Conservation (phyloP, 2,329 filamentous ascomycete species). For the Botrytis fragariae region DNA sequence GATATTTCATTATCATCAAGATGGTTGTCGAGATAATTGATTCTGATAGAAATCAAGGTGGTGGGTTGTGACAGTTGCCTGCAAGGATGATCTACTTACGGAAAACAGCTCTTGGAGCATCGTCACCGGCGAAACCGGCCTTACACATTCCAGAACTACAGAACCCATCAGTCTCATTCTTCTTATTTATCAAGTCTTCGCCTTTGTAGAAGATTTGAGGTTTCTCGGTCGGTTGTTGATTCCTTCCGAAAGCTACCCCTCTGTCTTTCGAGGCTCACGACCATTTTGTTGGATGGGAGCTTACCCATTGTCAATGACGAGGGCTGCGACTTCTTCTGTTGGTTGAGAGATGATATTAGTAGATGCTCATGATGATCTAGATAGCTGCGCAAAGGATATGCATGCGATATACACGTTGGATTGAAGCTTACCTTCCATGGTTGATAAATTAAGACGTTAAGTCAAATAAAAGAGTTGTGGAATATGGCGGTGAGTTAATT, state of each 20-base stretch:
- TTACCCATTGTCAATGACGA: constrained; percentile 99
- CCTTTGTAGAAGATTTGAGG: constrained; percentile 19
- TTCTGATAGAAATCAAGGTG: constrained; percentile 3
- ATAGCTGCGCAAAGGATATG: constrained; percentile 24
- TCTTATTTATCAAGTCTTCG: constrained; percentile 19
- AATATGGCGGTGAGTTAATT: constrained; percentile 18
- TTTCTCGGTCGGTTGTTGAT: constrained; percentile 15
- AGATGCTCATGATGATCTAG: constrained; percentile 23
- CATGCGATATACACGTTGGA: not conserved
- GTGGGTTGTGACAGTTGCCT: constrained; percentile 18
- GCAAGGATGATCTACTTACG: constrained; percentile 68
- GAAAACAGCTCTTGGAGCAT: constrained; percentile 99
- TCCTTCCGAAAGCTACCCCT: constrained; percentile 28
- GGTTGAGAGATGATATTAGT: constrained; percentile 33
- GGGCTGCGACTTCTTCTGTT: constrained; percentile 99
- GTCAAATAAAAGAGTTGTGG: constrained; percentile 30
- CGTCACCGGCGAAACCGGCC: constrained; percentile 99
- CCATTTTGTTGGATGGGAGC: constrained; percentile 45
- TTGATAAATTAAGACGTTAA: constrained; percentile 38
- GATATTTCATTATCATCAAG: constrained; percentile 8
- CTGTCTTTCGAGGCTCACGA: constrained; percentile 23
- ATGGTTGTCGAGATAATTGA: not conserved
- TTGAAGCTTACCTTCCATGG: constrained; percentile 42
- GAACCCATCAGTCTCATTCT: constrained; percentile 29
- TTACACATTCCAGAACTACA: constrained; percentile 99